Evolutionary conservation across 1,139 yeast species (phyloP), one percentile per base, ranked within the genome.

Genomic region (Kodamaea anthophila): DNA sequence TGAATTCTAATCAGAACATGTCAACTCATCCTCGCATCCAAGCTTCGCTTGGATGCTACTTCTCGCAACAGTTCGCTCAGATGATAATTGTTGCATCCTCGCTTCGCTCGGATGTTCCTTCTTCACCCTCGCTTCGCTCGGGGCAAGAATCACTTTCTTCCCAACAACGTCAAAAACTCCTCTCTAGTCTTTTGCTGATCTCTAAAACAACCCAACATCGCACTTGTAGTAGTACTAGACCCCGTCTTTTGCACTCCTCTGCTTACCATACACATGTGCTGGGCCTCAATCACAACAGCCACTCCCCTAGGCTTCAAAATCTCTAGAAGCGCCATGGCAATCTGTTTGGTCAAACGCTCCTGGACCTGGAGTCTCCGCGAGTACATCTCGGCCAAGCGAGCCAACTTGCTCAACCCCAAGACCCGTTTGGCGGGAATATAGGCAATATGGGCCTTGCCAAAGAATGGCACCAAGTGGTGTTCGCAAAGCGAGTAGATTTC

Each of bases 191-290:
- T 86, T 55, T 87, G 96, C 29, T 86, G 84, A 35, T 80, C 83
- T 50, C 97, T 73, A 66, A 91, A 88, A 44, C 94, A 81, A 9
- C 98, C 98, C 49, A 91, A 70, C 97, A 91, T 87, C 53, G 97
- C 88, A 50, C 96, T 85, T 16, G 98, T 93, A 26, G 91, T 79
- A 3, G 99, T 91, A 15, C 85, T 74, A 13, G 95, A 82, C 1
- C 97, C 96, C 1, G 95, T 77, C 58, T 91, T 93, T 55, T 91
- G 96, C 14, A 91, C 87, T 29, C 99, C 99, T 51, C 99, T 75
- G 56, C 94, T 86, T 18, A 88, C 97, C 99, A 91, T 91, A 58
- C 99, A 91, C 98, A 93, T 91, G 53, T 91, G 99, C 7, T 93
- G 77, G 15, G 97, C 97, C 57, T 91, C 98, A 50, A 91, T 87